A percentile compares a stretch with the other conserved stretches of the same genome.
Conservation (phyloP, 139 green algal genomes). For the Chlamydomonas asymmetrica region DNA sequence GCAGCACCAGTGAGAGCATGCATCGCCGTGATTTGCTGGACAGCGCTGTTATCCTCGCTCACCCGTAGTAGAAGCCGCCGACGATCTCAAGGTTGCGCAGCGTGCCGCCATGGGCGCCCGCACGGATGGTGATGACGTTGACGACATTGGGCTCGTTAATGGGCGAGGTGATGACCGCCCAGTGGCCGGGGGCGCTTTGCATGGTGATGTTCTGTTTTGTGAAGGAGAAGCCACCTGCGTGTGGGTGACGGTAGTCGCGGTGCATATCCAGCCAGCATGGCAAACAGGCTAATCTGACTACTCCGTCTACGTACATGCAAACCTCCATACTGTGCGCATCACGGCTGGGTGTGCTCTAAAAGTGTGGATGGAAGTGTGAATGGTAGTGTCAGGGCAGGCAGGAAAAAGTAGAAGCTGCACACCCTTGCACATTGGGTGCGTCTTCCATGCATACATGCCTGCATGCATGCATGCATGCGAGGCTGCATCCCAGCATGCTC, state of each 20-base stretch:
- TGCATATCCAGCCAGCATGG: too few relatives aligned
- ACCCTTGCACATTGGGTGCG: too few relatives aligned
- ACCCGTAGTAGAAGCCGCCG: slow-evolving; percentile 23
- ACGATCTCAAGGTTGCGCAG: slow-evolving; percentile 16
- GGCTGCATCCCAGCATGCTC: too few relatives aligned
- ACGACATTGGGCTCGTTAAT: slow-evolving; percentile 10
- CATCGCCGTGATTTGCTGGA: too few relatives aligned
- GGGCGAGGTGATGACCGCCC: slow-evolving; percentile 9
- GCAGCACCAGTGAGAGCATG: too few relatives aligned
- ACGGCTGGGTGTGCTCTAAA: neutral
- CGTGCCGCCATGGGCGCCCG: slow-evolving; percentile 7
- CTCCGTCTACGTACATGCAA: too few relatives aligned
- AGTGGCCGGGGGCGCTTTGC: slow-evolving; percentile 26
- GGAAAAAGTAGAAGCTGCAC: neutral
- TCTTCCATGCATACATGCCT: too few relatives aligned
- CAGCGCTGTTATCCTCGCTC: too few relatives aligned
- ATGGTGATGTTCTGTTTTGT: slow-evolving; percentile 14
- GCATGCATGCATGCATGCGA: too few relatives aligned
- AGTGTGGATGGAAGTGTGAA: neutral
- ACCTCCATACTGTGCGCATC: too few relatives aligned
- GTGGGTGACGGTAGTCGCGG: too few relatives aligned
- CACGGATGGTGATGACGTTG: slow-evolving; percentile 20
- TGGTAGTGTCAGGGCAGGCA: neutral
- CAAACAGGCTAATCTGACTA: too few relatives aligned
- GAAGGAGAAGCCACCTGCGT: slow-evolving; percentile 19